phyloP scores from a whole-genome alignment of 2,329 filamentous ascomycete species.

The Aureobasidium pullulans region DNA sequence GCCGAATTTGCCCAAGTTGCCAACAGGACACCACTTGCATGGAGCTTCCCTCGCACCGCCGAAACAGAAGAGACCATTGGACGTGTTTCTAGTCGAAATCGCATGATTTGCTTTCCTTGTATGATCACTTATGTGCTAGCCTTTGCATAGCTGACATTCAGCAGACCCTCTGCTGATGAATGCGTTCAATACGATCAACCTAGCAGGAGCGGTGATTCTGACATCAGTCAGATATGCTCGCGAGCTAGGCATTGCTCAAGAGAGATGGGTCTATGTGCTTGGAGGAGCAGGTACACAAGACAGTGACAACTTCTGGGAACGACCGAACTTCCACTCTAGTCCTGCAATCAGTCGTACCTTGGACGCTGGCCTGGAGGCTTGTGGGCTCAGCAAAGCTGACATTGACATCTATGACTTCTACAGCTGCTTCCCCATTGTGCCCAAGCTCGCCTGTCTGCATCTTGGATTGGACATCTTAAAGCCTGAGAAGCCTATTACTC shows the following conservation, averaged over 20 bases:
- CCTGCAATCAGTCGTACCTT: conserved; percentile 53
- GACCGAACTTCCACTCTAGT: conserved; percentile 51
- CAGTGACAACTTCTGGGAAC: conserved; percentile 53
- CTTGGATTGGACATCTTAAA: conserved; percentile 45
- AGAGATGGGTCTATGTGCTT: conserved; percentile 57
- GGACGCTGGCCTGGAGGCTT: conserved; percentile 44
- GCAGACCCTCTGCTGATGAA: conserved; percentile 63
- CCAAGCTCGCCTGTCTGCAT: conserved; percentile 57
- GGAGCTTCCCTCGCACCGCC: conserved; percentile 46
- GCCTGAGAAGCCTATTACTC: conserved; percentile 47
- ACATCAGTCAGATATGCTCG: conserved; percentile 51
- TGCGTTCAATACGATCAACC: conserved; percentile 62
- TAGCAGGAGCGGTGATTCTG: conserved; percentile 53
- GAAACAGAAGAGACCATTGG: conserved; percentile 47
- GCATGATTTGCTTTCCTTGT: conserved; percentile 65
- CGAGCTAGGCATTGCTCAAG: conserved; percentile 46
- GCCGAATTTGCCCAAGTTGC: conserved; percentile 53
- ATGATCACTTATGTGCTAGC: background rate
- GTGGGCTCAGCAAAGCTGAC: conserved; percentile 41
- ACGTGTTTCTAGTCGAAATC: conserved; percentile 48
- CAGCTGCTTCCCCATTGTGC: conserved; percentile 63
- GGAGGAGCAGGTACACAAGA: conserved; percentile 58
- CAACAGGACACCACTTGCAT: conserved; percentile 46
- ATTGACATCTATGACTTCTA: conserved; percentile 60
- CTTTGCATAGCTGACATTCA: conserved; percentile 15